Evolutionary conservation across 2,329 filamentous ascomycete species (phyloP).

Genomic region (Arthrinium phaeospermum): DNA sequence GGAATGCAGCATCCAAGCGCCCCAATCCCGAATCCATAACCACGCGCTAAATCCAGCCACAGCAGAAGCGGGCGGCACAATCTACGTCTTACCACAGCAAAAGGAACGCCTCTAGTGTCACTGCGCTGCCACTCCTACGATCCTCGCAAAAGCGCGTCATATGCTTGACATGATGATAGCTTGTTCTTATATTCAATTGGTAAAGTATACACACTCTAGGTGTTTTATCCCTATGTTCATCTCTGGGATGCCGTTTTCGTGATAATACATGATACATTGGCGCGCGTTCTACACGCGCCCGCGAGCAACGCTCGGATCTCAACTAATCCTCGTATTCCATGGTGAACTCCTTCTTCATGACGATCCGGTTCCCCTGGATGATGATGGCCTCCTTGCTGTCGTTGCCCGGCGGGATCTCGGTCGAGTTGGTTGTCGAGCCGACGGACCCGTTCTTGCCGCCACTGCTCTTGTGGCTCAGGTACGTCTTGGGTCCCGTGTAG

Average conservation of each 20-base stretch:
- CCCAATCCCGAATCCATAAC: not conserved
- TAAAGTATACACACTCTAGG: not conserved
- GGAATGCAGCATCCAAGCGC: not conserved
- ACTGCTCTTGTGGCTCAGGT: not conserved
- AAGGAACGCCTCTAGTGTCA: not conserved
- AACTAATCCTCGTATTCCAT: constrained; percentile 14
- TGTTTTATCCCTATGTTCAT: not conserved
- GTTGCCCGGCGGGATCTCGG: not conserved
- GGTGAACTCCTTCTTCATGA: constrained; percentile 18
- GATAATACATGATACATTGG: not conserved
- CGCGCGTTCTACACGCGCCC: too few species aligned
- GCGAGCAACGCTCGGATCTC: too few species aligned
- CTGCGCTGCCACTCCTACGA: not conserved
- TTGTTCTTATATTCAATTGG: not conserved
- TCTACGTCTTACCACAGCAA: not conserved
- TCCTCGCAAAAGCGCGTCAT: not conserved
- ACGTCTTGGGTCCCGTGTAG: constrained; percentile 3
- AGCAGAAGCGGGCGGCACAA: not conserved
- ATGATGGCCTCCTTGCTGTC: constrained; percentile 20
- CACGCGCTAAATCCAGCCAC: not conserved
- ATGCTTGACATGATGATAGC: not conserved
- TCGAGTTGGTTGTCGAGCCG: too few species aligned
- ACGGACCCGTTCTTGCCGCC: not conserved
- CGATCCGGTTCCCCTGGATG: constrained; percentile 3
- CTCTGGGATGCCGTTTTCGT: not conserved